Percentiles rank a stretch among this genome's conserved stretches.
Evolutionary conservation across 2,329 filamentous ascomycete genomes (phyloP).

Genomic region (Botrytis porri): DNA sequence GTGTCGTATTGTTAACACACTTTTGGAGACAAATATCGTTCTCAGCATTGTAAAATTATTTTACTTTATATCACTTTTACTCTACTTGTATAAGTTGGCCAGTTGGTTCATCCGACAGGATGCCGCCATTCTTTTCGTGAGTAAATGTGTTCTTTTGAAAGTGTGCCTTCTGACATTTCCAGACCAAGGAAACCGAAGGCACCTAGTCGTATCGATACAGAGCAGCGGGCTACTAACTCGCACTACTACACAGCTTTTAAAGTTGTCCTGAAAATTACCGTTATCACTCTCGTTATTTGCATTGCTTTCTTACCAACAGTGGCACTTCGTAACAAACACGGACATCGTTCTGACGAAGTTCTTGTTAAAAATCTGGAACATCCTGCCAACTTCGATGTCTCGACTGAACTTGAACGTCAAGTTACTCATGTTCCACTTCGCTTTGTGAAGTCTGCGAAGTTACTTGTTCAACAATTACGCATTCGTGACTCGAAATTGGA

Average conservation of each 20-base stretch:
- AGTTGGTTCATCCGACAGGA: not conserved
- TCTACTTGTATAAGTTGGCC: not conserved
- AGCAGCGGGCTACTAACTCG: not conserved
- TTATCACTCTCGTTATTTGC: slow-evolving; percentile 12
- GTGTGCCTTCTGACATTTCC: not conserved
- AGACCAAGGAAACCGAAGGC: slow-evolving; percentile 10
- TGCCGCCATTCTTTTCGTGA: slow-evolving; percentile 5
- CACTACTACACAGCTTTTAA: slow-evolving; percentile 9
- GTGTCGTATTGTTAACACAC: slow-evolving; percentile 21
- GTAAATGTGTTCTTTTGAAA: not conserved
- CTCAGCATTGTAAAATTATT: slow-evolving; percentile 15
- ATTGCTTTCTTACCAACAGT: slow-evolving; percentile 12
- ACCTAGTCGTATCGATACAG: not conserved
- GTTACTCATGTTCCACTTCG: slow-evolving; percentile 5
- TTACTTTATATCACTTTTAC: not conserved
- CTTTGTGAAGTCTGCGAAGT: not conserved
- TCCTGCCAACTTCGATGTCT: not conserved
- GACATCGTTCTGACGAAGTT: not conserved
- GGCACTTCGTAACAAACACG: not conserved
- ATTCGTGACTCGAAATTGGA: not conserved
- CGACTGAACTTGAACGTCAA: not conserved
- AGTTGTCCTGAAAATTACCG: slow-evolving; percentile 2
- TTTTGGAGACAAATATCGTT: slow-evolving; percentile 17
- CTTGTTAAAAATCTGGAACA: not conserved
- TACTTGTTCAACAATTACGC: slow-evolving; percentile 1